These are phyloP conservation scores for Carex kokanica DNA, from an alignment of 176 grass and related monocot genomes.

Conservation along the genomic window DNA sequence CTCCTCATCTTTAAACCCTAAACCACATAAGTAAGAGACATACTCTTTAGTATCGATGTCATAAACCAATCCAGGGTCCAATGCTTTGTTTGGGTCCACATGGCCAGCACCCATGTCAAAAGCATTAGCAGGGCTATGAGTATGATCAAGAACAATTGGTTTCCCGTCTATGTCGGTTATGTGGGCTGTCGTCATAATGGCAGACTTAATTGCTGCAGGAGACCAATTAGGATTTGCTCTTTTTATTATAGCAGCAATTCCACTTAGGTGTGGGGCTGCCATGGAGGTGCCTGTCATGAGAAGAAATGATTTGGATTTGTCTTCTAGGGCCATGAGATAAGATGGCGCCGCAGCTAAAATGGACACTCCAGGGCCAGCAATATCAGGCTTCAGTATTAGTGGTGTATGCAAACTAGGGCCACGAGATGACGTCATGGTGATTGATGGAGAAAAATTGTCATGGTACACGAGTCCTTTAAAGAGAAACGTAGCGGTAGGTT, in stretches of 20 bases:
- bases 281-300: no score
- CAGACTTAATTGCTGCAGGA: no score
- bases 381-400: background rate
- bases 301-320: background rate
- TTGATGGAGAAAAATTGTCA: background rate
- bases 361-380: background rate
- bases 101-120: background rate
- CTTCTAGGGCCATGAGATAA: no score
- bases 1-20: background rate
- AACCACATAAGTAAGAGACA: slow-evolving; percentile 9
- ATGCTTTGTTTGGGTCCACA: background rate
- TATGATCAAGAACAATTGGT: no score
- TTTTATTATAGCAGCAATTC: background rate
- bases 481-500: background rate
- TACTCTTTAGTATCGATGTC: slow-evolving; percentile 10
- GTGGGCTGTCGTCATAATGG: no score
- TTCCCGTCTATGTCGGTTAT: no score
- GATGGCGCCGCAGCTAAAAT: background rate
- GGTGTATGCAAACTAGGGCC: background rate
- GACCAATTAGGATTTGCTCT: background rate
- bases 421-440: background rate
- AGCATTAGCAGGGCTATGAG: background rate
- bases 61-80: slow-evolving; percentile 15
- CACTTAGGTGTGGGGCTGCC: background rate
- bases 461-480: background rate